phyloP scores from a whole-genome alignment of 257 asterid genomes.

The Coffea canephora region DNA sequence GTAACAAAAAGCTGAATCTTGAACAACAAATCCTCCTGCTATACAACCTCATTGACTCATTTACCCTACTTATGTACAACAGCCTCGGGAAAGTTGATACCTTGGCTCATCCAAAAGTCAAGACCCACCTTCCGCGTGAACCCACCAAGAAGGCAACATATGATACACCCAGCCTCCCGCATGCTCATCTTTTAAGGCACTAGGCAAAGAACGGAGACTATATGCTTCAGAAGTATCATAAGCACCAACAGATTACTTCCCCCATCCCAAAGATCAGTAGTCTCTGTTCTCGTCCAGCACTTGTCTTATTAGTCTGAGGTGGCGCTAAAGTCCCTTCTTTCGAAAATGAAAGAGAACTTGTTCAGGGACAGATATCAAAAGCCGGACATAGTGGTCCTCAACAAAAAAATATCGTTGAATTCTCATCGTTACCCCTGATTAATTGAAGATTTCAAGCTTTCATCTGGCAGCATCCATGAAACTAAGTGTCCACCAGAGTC shows the following conservation, averaged over 20 bases:
- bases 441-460: slow-evolving; percentile 56
- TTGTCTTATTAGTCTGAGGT: not conserved
- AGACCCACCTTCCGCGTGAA: not conserved
- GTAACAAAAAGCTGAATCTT: slow-evolving; percentile 10
- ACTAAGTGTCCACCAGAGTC: slow-evolving; percentile 78
- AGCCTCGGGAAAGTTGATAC: slow-evolving; percentile 6
- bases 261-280: slow-evolving; percentile 3
- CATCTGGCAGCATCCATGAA: slow-evolving; percentile 93
- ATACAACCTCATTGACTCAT: slow-evolving; percentile 29
- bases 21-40: slow-evolving; percentile 23
- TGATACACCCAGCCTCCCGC: slow-evolving; percentile 14
- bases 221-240: slow-evolving; percentile 9
- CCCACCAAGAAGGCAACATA: not conserved
- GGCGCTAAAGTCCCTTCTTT: not conserved
- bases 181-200: slow-evolving; percentile 11
- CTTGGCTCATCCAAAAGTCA: slow-evolving; percentile 7
- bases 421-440: slow-evolving; percentile 60
- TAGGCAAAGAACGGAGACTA: not conserved
- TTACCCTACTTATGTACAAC: slow-evolving; percentile 32
- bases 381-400: slow-evolving; percentile 7
- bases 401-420: not conserved
- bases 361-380: slow-evolving; percentile 12
- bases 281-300: slow-evolving; percentile 12
- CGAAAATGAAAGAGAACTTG: not conserved
- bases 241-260: not conserved